Percentiles rank a stretch among this genome's conserved stretches.
phyloP scores from a whole-genome alignment of 2,329 filamentous ascomycete genomes.

The Apiospora koreana region DNA sequence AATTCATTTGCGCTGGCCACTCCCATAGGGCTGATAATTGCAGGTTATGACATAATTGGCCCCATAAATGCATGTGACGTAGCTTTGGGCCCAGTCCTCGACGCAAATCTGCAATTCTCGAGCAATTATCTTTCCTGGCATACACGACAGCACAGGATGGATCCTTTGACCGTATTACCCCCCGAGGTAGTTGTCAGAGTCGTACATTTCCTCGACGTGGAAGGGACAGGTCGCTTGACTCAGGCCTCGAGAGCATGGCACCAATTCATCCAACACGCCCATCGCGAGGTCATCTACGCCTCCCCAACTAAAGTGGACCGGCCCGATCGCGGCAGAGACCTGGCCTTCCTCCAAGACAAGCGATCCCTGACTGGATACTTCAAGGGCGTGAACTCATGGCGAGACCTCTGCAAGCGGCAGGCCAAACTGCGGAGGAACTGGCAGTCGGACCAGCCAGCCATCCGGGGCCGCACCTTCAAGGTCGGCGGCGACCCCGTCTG shows the following conservation, averaged over 20 bases:
- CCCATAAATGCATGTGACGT: conserved; percentile 8
- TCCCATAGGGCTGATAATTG: neutral
- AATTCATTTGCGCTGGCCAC: too few species aligned
- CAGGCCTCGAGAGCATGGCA: conserved; percentile 21
- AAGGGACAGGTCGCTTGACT: conserved; percentile 18
- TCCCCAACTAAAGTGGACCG: conserved; percentile 10
- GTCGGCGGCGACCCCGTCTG: conserved; percentile 42
- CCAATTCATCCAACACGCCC: conserved; percentile 21
- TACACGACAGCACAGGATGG: neutral
- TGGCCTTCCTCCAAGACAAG: conserved; percentile 9
- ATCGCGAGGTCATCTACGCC: conserved; percentile 23
- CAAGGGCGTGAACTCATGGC: conserved; percentile 39
- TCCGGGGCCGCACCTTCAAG: conserved; percentile 40
- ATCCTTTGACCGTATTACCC: conserved; percentile 21
- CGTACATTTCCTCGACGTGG: conserved; percentile 20
- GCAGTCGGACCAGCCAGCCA: conserved; percentile 32
- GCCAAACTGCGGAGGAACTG: conserved; percentile 40
- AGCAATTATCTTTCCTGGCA: neutral
- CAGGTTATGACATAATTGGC: conserved; percentile 2
- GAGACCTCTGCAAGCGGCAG: conserved; percentile 44
- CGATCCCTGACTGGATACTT: conserved; percentile 35
- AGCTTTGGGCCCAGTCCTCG: neutral
- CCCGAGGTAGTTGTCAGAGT: conserved; percentile 25
- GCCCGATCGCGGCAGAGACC: conserved; percentile 10
- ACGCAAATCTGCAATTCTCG: neutral